Evolutionary conservation across 2,329 filamentous ascomycete species (phyloP).

Genomic region (Colletotrichum cordylinicola): DNA sequence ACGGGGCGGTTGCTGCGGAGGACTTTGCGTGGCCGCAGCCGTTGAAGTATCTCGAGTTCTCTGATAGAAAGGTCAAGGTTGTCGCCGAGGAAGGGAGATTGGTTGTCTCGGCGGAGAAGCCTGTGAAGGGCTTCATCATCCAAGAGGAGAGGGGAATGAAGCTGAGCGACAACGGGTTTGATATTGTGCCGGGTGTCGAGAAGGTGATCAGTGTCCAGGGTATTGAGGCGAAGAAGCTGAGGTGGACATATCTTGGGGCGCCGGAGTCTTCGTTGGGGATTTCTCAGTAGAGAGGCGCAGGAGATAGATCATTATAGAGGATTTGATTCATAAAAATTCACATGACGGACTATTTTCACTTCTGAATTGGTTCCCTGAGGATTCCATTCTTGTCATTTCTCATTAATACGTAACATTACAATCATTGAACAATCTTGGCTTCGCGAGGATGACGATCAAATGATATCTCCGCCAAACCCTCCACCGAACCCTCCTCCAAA

Average conservation of each 20-base stretch:
- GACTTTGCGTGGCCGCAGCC: conserved; percentile 67
- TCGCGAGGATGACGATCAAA: background rate
- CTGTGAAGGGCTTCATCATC: conserved; percentile 63
- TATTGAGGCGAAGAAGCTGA: conserved; percentile 1
- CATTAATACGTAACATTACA: conserved; percentile 14
- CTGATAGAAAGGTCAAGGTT: conserved; percentile 45
- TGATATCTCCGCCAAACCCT: conserved; percentile 34
- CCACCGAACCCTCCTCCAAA: conserved; percentile 40
- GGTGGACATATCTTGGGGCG: conserved; percentile 25
- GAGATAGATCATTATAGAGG: background rate
- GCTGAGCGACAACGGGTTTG: conserved; percentile 64
- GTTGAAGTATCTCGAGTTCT: conserved; percentile 63
- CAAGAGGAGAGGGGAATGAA: conserved; percentile 50
- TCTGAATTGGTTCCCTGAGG: background rate
- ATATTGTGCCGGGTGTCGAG: conserved; percentile 56
- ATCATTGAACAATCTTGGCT: background rate
- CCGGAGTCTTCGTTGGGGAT: conserved; percentile 1
- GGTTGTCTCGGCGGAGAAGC: conserved; percentile 42
- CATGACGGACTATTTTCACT: background rate
- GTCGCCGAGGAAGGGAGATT: conserved; percentile 28
- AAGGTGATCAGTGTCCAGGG: conserved; percentile 23
- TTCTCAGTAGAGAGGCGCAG: background rate
- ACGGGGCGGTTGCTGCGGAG: conserved; percentile 45
- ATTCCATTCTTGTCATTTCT: conserved; percentile 5
- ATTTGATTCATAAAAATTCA: background rate